phyloP scores from a whole-genome alignment of 2,329 filamentous ascomycete species.

The Aspergillus pseudoglaucus region DNA sequence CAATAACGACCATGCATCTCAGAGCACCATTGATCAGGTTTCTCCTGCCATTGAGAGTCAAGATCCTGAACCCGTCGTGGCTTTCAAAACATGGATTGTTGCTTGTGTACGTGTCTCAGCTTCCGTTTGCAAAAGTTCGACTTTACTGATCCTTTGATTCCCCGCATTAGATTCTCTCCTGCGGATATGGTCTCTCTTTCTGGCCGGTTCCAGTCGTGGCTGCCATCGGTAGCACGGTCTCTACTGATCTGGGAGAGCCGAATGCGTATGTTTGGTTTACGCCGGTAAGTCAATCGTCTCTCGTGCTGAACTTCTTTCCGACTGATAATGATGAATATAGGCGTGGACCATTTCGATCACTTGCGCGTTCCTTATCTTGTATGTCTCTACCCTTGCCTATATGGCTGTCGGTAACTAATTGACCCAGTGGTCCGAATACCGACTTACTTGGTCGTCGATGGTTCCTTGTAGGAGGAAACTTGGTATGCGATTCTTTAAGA shows the following conservation, averaged over 20 bases:
- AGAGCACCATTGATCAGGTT: background rate
- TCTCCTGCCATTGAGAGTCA: background rate
- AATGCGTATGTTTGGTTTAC: slow-evolving; percentile 26
- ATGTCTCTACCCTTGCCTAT: slow-evolving; percentile 1
- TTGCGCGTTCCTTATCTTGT: slow-evolving; percentile 37
- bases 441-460: slow-evolving; percentile 44
- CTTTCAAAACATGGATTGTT: slow-evolving; percentile 22
- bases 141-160: background rate
- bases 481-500: slow-evolving; percentile 21
- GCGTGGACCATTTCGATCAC: slow-evolving; percentile 36
- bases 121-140: background rate
- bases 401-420: background rate
- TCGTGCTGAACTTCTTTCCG: no score
- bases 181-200: slow-evolving; percentile 30
- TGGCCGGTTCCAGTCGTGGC: slow-evolving; percentile 24
- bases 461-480: slow-evolving; percentile 41
- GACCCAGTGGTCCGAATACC: slow-evolving; percentile 35
- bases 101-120: slow-evolving; percentile 9
- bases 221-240: slow-evolving; percentile 19
- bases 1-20: background rate
- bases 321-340: slow-evolving; percentile 4
- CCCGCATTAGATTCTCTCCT: slow-evolving; percentile 21
- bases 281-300: slow-evolving; percentile 8
- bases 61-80: slow-evolving; percentile 12
- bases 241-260: slow-evolving; percentile 22